A percentile compares a stretch with the other conserved stretches of the same genome.
These are phyloP conservation scores for Trichaptum fuscoviolaceum DNA, from an alignment of 768 basidiomycete species.

Conservation along the genomic window DNA sequence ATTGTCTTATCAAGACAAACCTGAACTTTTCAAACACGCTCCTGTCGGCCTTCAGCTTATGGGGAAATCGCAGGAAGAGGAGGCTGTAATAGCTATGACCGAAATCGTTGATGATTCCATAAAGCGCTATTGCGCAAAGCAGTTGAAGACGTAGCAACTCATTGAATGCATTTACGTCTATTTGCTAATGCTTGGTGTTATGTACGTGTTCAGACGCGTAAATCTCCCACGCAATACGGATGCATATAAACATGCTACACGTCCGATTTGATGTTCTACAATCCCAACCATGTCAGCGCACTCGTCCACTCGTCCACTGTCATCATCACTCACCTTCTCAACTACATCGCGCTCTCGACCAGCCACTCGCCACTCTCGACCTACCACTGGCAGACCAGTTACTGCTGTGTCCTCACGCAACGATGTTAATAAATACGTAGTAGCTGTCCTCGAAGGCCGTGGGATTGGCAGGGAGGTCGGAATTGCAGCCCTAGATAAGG, in stretches of 20 bases:
- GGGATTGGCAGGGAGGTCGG: slow-evolving; percentile 82
- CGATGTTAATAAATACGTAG: slow-evolving; percentile 52
- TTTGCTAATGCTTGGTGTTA: background rate
- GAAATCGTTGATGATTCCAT: slow-evolving; percentile 38
- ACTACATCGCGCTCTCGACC: slow-evolving; percentile 8
- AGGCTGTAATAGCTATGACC: slow-evolving; percentile 45
- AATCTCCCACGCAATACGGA: background rate
- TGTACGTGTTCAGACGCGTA: slow-evolving; percentile 3
- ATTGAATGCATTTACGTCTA: background rate
- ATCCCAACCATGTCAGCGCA: background rate
- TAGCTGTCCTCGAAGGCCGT: slow-evolving; percentile 71
- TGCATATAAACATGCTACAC: background rate
- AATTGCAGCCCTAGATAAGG: slow-evolving; percentile 77
- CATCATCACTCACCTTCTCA: background rate
- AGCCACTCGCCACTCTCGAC: slow-evolving; percentile 42
- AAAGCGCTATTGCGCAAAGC: slow-evolving; percentile 13
- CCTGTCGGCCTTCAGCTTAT: slow-evolving; percentile 46
- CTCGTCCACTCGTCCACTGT: background rate
- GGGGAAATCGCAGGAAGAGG: slow-evolving; percentile 45
- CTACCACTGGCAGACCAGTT: slow-evolving; percentile 53
- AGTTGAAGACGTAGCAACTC: slow-evolving; percentile 9
- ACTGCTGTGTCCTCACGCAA: slow-evolving; percentile 55
- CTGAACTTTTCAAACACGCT: slow-evolving; percentile 38
- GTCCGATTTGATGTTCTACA: background rate
- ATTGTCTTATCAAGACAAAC: slow-evolving; percentile 34